Conservation (phyloP, 441 rosid genomes). For the Erysimum pusillum region DNA sequence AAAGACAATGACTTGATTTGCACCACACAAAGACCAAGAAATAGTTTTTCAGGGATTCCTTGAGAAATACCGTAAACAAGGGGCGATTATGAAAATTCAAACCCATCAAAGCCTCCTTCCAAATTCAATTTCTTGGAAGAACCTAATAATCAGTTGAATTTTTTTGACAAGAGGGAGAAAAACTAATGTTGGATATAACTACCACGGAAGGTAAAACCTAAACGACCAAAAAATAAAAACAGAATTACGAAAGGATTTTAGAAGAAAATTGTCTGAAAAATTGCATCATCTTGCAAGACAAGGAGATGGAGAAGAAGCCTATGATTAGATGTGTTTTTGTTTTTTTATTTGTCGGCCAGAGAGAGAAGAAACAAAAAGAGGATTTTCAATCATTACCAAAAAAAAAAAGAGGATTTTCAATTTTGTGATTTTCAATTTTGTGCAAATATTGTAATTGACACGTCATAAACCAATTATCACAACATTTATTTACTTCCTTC, state of each 20-base stretch:
- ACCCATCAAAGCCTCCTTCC: slow-evolving; percentile 31
- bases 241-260: slow-evolving; percentile 27
- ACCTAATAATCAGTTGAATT: slow-evolving; percentile 28
- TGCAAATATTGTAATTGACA: slow-evolving; percentile 34
- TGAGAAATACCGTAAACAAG: slow-evolving; percentile 32
- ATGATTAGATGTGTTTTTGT: slow-evolving; percentile 34
- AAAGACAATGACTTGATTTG: slow-evolving; percentile 3
- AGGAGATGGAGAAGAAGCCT: slow-evolving; percentile 40
- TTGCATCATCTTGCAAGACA: slow-evolving; percentile 40
- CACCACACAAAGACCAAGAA: slow-evolving; percentile 6
- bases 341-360: slow-evolving; percentile 47
- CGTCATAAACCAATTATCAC: slow-evolving; percentile 32
- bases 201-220: slow-evolving; percentile 13
- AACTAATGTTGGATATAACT: slow-evolving; percentile 17
- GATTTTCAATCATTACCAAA: slow-evolving; percentile 19
- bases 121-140: slow-evolving; percentile 30
- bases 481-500: slow-evolving; percentile 30
- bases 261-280: slow-evolving; percentile 38
- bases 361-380: slow-evolving; percentile 19
- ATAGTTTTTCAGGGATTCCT: background rate
- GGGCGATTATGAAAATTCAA: slow-evolving; percentile 23
- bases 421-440: slow-evolving; percentile 12
- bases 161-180: background rate
- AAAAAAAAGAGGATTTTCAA: background rate
- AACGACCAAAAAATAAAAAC: slow-evolving; percentile 10